Base-by-base conservation (phyloP, 768 basidiomycete species). In the Lentinula boryana region DNA sequence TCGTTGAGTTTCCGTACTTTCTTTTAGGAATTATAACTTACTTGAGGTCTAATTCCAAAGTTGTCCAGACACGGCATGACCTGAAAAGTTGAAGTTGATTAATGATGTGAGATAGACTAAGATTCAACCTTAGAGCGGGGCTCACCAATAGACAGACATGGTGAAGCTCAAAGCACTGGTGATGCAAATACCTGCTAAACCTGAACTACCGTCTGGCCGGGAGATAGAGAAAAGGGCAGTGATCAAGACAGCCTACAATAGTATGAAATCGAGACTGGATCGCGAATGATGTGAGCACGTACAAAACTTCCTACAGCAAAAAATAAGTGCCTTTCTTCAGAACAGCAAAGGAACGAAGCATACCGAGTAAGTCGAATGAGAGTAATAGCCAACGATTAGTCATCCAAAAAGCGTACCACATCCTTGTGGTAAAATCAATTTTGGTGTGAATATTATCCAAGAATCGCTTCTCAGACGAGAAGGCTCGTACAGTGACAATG, bases 401-500 rank as follows among this genome's bases (percentile, higher is more conserved):
- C 91, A 94, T 93, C 93, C 93, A 93, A 72, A 89, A 89, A 13
- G 76, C 81, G 68, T 92, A 58, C 62, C 65, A 40, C 60, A 88
- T 89, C 83, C 87, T 84, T 10, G 84, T 93, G n/a, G 88, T 93
- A 54, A 79, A 73, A 63, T 93, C 89, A 33, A 94, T 81, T 69
- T 91, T 92, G 1, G 65, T 64, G 68, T 91, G 90, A 3, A 95
- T 74, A 61, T 81, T 81, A 58, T 89, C 81, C 65, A 95, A 75
- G 79, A 98, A 96, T 4, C 83, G 76, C 43, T 75, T 75, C 68
- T 96, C 93, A 0, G 86, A 88, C 0, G 89, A 87, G 74, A 96
- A 98, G 0, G 95, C 95, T 60, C 95, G 83, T 44, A 96, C 90
- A 5, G 93, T 94, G n/a, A 94, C 90, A 49, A 95, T 91, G 23